Base-by-base conservation (phyloP, 2,329 filamentous ascomycete species). In the Botrytis squamosa region DNA sequence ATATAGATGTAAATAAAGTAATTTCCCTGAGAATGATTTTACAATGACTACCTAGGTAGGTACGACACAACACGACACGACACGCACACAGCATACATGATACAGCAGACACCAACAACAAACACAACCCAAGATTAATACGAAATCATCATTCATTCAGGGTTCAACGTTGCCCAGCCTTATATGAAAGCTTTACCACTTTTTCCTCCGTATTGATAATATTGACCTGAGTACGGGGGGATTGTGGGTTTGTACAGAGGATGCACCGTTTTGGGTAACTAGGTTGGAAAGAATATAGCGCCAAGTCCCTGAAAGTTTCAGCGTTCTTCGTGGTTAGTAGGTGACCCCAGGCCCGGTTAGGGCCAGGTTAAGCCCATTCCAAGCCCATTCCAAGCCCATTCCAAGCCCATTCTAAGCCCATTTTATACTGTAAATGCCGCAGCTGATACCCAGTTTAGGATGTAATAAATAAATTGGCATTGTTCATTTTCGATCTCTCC, bases 131-230 rank as follows among this genome's bases (percentile, higher is more conserved):
- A n/a, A 52, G 16, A 6, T 52, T 16, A 57, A 57, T 29, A 57
- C 52, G 57, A 60, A 60, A 60, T 14, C 57, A 33, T 22, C 57
- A 33, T 22, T 60, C 29, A 8, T 29, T 22, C 57, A 60, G 57
- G 57, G 57, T 20, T 60, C 57, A 60, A 60, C 57, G 57, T 22
- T 60, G 57, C 59, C 59, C 59, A 62, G 59, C 59, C 59, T 62
- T 62, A 62, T 62, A 62, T 60, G 57, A 36, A 38, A 60, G 8
- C 22, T 60, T 25, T 1, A 60, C 57, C 33, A 38, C 46, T 52
- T 60, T 60, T 9, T 9, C 0, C 44, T 46, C 44, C 18, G 44
- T 60, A 10, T 55, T 55, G 52, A 29, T 29, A 29, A 29, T 29
- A 29, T 57, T 29, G n/a, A 29, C 12, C 52, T 29, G n/a, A 25